Percentiles rank a stretch among this genome's conserved stretches.
phyloP scores from a whole-genome alignment of 2,329 filamentous ascomycete species.

The Phyllosticta citriasiana region DNA sequence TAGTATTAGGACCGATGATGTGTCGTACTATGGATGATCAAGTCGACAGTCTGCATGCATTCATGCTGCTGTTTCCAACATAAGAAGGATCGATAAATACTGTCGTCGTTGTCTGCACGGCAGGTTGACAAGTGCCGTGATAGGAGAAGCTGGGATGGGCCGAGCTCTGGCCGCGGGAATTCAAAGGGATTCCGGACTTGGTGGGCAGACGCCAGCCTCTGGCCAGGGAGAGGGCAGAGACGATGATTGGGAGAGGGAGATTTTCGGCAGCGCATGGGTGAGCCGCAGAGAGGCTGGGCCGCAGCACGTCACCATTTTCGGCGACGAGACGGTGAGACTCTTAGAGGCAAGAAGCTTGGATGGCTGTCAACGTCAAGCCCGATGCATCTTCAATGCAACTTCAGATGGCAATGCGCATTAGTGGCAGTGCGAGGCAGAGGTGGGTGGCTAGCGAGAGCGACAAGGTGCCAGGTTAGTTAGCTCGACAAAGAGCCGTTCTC shows the following conservation, averaged over 20 bases:
- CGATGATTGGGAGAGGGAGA: neutral
- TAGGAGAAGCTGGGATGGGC: neutral
- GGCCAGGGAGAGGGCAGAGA: neutral
- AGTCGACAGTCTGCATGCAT: neutral
- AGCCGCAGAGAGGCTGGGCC: neutral
- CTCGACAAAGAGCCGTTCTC: too few relatives aligned
- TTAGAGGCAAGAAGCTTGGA: neutral
- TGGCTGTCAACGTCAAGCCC: neutral
- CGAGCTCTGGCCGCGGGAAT: neutral
- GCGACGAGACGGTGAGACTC: neutral
- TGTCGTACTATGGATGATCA: too few relatives aligned
- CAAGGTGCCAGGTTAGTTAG: neutral
- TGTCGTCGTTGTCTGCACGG: neutral
- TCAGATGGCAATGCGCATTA: neutral
- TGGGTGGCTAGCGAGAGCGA: neutral
- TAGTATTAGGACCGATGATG: neutral
- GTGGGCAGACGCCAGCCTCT: neutral
- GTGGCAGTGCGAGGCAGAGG: neutral
- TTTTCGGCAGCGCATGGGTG: neutral
- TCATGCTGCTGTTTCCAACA: neutral
- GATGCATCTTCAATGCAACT: neutral
- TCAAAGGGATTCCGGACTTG: neutral
- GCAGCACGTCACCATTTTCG: neutral
- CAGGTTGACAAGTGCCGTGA: neutral
- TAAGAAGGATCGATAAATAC: neutral